Evolutionary conservation across 441 rosid species (phyloP).

Genomic region (Populus hybrid): DNA sequence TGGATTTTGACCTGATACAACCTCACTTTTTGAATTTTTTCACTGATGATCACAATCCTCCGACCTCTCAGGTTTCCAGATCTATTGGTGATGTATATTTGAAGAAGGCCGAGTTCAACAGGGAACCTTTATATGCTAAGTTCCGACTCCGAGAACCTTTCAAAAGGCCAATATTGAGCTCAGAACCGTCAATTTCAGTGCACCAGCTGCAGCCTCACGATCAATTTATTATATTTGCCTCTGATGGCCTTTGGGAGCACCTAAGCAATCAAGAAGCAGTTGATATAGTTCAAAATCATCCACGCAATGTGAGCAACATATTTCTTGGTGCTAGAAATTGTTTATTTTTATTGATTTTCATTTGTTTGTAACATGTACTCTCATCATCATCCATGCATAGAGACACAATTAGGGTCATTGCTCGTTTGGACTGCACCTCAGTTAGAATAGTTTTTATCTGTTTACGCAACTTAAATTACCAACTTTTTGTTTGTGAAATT

Average conservation of each 20-base stretch:
- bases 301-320: slow-evolving; percentile 50
- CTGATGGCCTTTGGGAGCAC: slow-evolving; percentile 99
- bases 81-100: slow-evolving; percentile 90
- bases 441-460: not conserved
- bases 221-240: slow-evolving; percentile 78
- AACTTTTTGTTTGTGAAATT: not conserved
- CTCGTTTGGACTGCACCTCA: not conserved
- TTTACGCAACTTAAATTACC: not conserved
- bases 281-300: slow-evolving; percentile 68
- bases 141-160: slow-evolving; percentile 81
- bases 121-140: slow-evolving; percentile 71
- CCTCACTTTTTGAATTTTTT: slow-evolving; percentile 9
- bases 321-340: not conserved
- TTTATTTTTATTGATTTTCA: not conserved
- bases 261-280: slow-evolving; percentile 97
- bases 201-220: slow-evolving; percentile 70
- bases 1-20: slow-evolving; percentile 1
- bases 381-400: not conserved
- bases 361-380: not conserved
- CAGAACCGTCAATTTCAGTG: slow-evolving; percentile 70
- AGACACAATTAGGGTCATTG: not conserved
- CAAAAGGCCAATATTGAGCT: slow-evolving; percentile 68
- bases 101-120: slow-evolving; percentile 87
- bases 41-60: slow-evolving; percentile 15
- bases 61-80: slow-evolving; percentile 64